Conservation (phyloP, 2,329 filamentous ascomycete genomes). For the Penicillium sp. region DNA sequence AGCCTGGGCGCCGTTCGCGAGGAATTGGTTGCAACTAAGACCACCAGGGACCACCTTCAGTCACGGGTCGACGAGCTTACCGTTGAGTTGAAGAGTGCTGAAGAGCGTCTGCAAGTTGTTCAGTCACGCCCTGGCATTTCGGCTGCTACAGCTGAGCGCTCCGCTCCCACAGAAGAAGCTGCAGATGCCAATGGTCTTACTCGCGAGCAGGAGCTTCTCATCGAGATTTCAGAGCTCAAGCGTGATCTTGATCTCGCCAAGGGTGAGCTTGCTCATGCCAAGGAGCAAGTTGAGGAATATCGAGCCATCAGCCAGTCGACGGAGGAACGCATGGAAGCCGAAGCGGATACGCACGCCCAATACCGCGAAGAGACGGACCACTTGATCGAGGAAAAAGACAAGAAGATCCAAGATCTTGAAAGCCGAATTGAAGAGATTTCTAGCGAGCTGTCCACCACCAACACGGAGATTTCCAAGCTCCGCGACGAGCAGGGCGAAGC, state of each 20-base stretch:
- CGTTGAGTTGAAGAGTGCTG: conserved; percentile 84
- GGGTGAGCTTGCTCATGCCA: conserved; percentile 79
- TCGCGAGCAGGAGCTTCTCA: conserved; percentile 77
- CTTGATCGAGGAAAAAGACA: conserved; percentile 76
- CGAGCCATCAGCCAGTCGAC: conserved; percentile 84
- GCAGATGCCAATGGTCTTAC: conserved; percentile 66
- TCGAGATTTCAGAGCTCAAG: conserved; percentile 85
- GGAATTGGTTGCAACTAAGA: conserved; percentile 84
- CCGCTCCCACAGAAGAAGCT: conserved; percentile 50
- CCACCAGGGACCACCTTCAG: conserved; percentile 86
- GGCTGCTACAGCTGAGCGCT: conserved; percentile 52
- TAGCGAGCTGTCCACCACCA: conserved; percentile 78
- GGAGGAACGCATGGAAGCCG: conserved; percentile 83
- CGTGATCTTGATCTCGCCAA: conserved; percentile 83
- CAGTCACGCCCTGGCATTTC: conserved; percentile 77
- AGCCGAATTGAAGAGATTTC: conserved; percentile 84
- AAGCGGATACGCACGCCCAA: conserved; percentile 81
- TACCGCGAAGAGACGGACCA: conserved; percentile 86
- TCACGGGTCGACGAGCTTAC: conserved; percentile 85
- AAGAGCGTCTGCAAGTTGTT: conserved; percentile 82
- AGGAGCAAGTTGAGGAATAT: conserved; percentile 83
- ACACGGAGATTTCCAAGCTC: conserved; percentile 78
- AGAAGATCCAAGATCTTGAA: conserved; percentile 78
- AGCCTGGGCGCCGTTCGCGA: conserved; percentile 82
- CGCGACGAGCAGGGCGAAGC: conserved; percentile 81